Evolutionary conservation across 495 filamentous ascomycete genomes (phyloP).

Genomic region (Xylaria telfairii): DNA sequence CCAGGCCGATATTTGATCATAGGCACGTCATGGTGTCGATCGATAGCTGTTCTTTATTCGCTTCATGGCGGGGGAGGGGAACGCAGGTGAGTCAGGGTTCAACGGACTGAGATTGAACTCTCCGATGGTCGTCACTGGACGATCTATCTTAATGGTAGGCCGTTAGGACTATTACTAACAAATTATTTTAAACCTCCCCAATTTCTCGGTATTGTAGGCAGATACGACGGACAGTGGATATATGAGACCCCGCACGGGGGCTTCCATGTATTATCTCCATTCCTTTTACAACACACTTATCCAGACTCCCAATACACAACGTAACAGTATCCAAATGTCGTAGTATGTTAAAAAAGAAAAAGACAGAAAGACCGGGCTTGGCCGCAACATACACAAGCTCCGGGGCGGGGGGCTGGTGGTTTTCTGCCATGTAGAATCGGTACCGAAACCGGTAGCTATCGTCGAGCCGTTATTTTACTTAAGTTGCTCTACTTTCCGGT

Average conservation of each 20-base stretch:
- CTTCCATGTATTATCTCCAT: no score
- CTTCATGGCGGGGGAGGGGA: slow-evolving; percentile 20
- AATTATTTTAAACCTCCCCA: not conserved
- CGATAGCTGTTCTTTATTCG: not conserved
- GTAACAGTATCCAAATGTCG: no score
- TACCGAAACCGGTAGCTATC: not conserved
- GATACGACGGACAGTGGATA: no score
- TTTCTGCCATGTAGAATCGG: not conserved
- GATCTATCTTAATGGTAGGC: not conserved
- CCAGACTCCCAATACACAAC: no score
- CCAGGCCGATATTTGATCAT: slow-evolving; percentile 12
- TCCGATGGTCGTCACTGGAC: not conserved
- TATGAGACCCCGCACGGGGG: no score
- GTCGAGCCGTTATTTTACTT: not conserved
- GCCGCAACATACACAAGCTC: not conserved
- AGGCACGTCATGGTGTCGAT: slow-evolving; percentile 23
- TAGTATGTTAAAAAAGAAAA: not conserved
- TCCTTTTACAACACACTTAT: no score
- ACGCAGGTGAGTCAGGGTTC: not conserved
- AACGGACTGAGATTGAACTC: not conserved
- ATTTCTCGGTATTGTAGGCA: not conserved
- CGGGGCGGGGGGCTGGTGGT: not conserved
- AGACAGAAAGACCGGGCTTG: not conserved
- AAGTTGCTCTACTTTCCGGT: not conserved
- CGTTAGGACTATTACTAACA: not conserved